Conservation (phyloP, 768 basidiomycete genomes). For the Collybia sordida region DNA sequence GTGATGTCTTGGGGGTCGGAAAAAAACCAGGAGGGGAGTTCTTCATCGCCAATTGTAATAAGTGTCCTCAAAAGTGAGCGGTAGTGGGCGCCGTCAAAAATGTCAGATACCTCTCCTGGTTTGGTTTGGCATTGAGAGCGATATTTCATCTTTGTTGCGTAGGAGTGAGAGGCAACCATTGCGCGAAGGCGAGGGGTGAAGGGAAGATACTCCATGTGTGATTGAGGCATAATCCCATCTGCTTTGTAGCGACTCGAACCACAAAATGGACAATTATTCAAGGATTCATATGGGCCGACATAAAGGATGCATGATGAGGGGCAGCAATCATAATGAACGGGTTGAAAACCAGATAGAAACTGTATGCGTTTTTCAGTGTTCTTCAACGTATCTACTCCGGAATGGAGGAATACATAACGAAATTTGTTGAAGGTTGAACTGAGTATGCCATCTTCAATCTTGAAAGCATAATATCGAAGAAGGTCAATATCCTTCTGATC, state of each 20-base stretch:
- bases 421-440: constrained; percentile 24
- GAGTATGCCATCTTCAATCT: constrained; percentile 24
- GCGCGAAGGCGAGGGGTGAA: constrained; percentile 9
- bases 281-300: constrained; percentile 11
- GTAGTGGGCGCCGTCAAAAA: constrained; percentile 10
- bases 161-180: too few species aligned
- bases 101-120: constrained; percentile 21
- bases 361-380: constrained; percentile 17
- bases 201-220: constrained; percentile 29
- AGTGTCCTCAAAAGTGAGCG: neutral
- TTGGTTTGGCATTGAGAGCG: constrained; percentile 13
- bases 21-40: neutral
- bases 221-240: neutral
- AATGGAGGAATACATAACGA: constrained; percentile 19
- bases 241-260: neutral
- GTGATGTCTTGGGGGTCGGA: constrained; percentile 8
- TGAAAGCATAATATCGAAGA: constrained; percentile 26
- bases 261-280: neutral
- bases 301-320: constrained; percentile 38
- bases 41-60: neutral
- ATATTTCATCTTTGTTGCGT: constrained; percentile 21
- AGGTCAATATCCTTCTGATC: constrained; percentile 19
- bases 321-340: constrained; percentile 39
- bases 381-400: constrained; percentile 15
- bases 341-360: constrained; percentile 31